These are phyloP conservation scores for Chaetomium cochliodes DNA, from an alignment of 495 filamentous ascomycete species.

Conservation along the genomic window DNA sequence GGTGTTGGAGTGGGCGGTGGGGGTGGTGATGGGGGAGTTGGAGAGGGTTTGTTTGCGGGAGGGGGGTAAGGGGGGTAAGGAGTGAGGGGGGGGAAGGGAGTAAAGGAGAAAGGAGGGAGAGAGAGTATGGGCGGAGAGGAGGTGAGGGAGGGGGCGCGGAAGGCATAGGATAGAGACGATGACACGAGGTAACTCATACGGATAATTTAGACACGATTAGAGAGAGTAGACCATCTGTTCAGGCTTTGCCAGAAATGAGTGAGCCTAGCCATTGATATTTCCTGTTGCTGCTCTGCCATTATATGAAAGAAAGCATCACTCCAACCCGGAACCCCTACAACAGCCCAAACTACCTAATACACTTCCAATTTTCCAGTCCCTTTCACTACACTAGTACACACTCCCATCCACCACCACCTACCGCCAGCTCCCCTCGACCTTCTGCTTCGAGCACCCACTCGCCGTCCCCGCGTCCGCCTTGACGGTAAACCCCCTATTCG, in stretches of 20 bases:
- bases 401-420: neutral
- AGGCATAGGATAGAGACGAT: neutral
- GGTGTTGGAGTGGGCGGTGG: slow-evolving; percentile 56
- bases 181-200: neutral
- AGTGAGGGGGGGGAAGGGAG: no score
- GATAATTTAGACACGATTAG: no score
- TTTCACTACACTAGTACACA: no score
- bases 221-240: no score
- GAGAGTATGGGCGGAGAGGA: neutral
- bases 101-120: neutral
- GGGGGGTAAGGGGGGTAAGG: neutral
- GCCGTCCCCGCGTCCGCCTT: slow-evolving; percentile 47
- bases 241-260: no score
- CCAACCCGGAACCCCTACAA: no score
- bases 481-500: slow-evolving; percentile 60
- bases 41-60: slow-evolving; percentile 27
- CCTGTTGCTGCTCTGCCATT: no score
- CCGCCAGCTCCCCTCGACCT: slow-evolving; percentile 11
- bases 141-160: neutral
- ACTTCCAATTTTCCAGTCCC: no score
- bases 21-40: slow-evolving; percentile 46
- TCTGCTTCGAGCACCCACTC: slow-evolving; percentile 23
- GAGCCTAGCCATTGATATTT: no score
- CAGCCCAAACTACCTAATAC: neutral
- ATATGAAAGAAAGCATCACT: no score